phyloP scores from a whole-genome alignment of 306 rosid genomes.

The Abrus pulchellus region DNA sequence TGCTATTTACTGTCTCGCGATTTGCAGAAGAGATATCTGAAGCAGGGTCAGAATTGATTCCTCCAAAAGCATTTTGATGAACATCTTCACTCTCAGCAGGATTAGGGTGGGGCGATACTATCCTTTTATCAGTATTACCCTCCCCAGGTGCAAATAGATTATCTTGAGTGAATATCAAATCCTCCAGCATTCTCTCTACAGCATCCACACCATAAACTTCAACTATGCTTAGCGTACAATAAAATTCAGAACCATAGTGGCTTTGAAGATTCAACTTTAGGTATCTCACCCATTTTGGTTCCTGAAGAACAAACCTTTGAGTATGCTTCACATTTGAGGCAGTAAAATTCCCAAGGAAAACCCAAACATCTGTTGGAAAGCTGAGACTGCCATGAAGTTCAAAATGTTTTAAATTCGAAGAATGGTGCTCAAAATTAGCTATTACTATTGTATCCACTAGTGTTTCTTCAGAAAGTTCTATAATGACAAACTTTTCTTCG shows the following conservation, averaged over 20 bases:
- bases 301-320: slow-evolving; percentile 74
- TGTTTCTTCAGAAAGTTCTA: slow-evolving; percentile 97
- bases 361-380: slow-evolving; percentile 92
- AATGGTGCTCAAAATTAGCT: slow-evolving; percentile 93
- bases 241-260: slow-evolving; percentile 93
- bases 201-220: slow-evolving; percentile 96
- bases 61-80: slow-evolving; percentile 45
- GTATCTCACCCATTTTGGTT: slow-evolving; percentile 99
- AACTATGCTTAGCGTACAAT: slow-evolving; percentile 85
- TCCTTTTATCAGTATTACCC: slow-evolving; percentile 62
- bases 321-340: slow-evolving; percentile 87
- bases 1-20: slow-evolving; percentile 60
- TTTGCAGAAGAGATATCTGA: slow-evolving; percentile 55
- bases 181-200: slow-evolving; percentile 96
- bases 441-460: slow-evolving; percentile 86
- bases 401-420: slow-evolving; percentile 87
- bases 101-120: slow-evolving; percentile 51
- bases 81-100: slow-evolving; percentile 58
- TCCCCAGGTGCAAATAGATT: slow-evolving; percentile 56
- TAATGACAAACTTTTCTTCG: slow-evolving; percentile 80
- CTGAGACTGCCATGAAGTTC: slow-evolving; percentile 83
- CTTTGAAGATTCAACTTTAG: slow-evolving; percentile 82
- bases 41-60: slow-evolving; percentile 53
- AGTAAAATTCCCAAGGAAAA: slow-evolving; percentile 79
- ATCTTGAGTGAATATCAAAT: slow-evolving; percentile 75